A percentile compares a stretch with the other conserved stretches of the same genome.
phyloP scores from a whole-genome alignment of 306 rosid species.

The Acmispon strigosus region DNA sequence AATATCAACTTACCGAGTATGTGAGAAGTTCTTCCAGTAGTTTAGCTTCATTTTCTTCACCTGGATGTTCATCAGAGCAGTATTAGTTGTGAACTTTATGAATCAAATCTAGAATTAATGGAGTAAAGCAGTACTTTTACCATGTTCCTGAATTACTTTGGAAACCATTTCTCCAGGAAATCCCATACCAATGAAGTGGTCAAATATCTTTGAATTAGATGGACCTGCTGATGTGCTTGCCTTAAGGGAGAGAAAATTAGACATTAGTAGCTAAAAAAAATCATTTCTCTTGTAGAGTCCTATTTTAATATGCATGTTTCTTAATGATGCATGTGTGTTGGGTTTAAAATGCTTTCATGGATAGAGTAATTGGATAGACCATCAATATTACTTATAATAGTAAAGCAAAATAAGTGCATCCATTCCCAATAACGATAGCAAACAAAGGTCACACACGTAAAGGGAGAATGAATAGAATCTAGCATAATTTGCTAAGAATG shows the following conservation, averaged over 20 bases:
- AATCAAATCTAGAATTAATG: background rate
- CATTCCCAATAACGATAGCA: background rate
- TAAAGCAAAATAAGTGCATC: background rate
- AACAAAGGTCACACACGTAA: background rate
- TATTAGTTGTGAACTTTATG: constrained; percentile 13
- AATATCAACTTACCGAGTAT: constrained; percentile 55
- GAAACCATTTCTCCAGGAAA: constrained; percentile 61
- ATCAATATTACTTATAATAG: background rate
- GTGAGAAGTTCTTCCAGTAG: constrained; percentile 76
- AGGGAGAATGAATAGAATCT: background rate
- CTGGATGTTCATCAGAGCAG: constrained; percentile 42
- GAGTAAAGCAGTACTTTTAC: constrained; percentile 38
- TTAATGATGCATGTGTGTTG: background rate
- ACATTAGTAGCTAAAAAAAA: constrained; percentile 18
- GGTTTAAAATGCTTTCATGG: background rate
- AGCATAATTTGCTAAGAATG: background rate
- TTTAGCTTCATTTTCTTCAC: constrained; percentile 63
- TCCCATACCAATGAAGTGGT: constrained; percentile 70
- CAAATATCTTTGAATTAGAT: constrained; percentile 59
- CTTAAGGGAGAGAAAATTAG: constrained; percentile 32
- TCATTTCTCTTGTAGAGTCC: background rate
- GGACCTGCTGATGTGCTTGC: constrained; percentile 59
- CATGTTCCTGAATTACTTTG: constrained; percentile 70
- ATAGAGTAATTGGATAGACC: background rate
- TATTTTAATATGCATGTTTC: constrained; percentile 8